Base-by-base conservation (phyloP, 139 green algal species). In the Auxenochlorella protothecoides region DNA sequence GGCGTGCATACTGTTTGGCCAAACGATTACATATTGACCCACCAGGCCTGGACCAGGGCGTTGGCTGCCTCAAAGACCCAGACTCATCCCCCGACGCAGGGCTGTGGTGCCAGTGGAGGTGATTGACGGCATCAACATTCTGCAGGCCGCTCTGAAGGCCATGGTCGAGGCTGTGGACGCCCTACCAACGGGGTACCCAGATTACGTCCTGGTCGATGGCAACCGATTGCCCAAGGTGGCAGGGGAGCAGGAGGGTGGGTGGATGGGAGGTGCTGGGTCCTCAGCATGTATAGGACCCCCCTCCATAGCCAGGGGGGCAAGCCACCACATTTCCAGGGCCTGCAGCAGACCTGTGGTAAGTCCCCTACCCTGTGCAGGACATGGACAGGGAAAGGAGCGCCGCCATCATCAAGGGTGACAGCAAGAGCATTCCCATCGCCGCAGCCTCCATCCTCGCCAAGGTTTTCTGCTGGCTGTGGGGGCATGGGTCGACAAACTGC, bases 71-170 rank as follows among this genome's bases (percentile, higher is more conserved):
- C 16, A 66, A 14, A 63, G 13, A 66, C 9, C n/a, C 44, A 9
- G 9, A 15, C 57, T 9, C 53, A 63, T 69, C 8, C 10, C 3
- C 9, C 66, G 68, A 2, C 79, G 71, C 83, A 93, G 89, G 65
- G 76, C 66, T 16, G 74, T 92, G 3, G 74, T 96, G 4, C 85
- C 90, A 53, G 79, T 84, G 9, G 54, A 66, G 0, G 77, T 68
- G 9, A 97, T 97, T 55, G 92, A 97, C 76, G 57, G 82, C 8
- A 90, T 96, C 73, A 97, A 97, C 85, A 97, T 97, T 61, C 77
- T 97, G 74, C 83, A 91, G 75, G 90, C 90, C 0, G 79, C 89
- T 0, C 70, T 95, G 68, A 72, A 75, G 59, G 90, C 90, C 15
- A 96, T 96, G 90, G 66, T 78, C 55, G 60, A 69, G 3, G 85